Evolutionary conservation across 352 stramenopile genomes (phyloP), one percentile per base, ranked within the genome.

Genomic region (Phytophthora litchii): DNA sequence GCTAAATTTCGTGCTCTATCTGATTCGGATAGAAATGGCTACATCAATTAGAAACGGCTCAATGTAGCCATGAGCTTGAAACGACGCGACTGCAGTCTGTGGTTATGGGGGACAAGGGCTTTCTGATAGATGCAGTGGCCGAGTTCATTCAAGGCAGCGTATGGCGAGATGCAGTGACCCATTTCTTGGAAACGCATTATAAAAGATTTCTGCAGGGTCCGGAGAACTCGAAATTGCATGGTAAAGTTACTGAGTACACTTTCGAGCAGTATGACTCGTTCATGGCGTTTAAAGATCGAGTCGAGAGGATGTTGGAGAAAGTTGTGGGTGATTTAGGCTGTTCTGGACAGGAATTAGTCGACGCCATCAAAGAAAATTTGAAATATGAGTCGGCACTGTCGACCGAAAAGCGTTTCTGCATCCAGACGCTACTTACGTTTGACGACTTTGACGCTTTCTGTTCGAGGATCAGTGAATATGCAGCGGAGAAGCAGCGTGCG

Each of bases 391-490:
- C 44, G 11, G 52, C 70, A 17, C 20, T 78, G 16, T 72, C 75
- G 9, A 70, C 65, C 1, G 81, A 91, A 43, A 73, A 78, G 9
- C 60, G 64, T 3, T 85, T 88, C 41, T 82, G 88, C 45, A 76
- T 93, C 62, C 76, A 91, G 60, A 91, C 73, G 21, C 68, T 91
- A 40, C 68, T 93, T 9, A 74, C 84, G 13, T 91, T 89, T 43
- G 78, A 91, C 36, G 68, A 89, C 50, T 93, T 79, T 52, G 65
- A 72, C 17, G 63, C 72, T 9, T 93, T 93, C n/a, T 72, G 68
- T 44, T 60, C 64, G 2, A 70, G 73, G 19, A 91, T 93, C 38
- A 73, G 51, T 20, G 60, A 80, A 48, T 93, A 83, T 31, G 76
- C 78, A 1, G 60, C 63, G 0, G 67, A 80, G 50, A 80, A 83